These are phyloP conservation scores for Pythium insidiosum DNA, from an alignment of 352 stramenopile species.

Conservation along the genomic window DNA sequence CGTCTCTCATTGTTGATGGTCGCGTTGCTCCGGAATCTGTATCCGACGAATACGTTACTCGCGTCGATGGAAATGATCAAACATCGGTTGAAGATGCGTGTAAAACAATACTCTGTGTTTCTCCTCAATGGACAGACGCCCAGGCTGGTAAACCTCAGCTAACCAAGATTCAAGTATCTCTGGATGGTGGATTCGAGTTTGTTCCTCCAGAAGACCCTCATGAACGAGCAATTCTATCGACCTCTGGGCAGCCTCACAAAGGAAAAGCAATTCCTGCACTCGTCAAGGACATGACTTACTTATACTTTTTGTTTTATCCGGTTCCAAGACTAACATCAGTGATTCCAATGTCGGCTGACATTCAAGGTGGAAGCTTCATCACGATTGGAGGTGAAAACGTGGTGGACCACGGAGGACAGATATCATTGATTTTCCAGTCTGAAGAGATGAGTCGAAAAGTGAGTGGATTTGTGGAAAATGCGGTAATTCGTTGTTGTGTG, in stretches of 20 bases:
- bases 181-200: slow-evolving; percentile 49
- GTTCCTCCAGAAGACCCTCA: slow-evolving; percentile 23
- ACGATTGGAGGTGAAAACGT: slow-evolving; percentile 48
- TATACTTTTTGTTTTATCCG: slow-evolving; percentile 75
- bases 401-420: slow-evolving; percentile 53
- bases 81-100: too few species aligned
- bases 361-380: slow-evolving; percentile 55
- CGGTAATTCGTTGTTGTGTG: slow-evolving; percentile 52
- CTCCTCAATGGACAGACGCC: too few species aligned
- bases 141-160: too few species aligned
- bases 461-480: slow-evolving; percentile 53
- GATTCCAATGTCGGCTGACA: slow-evolving; percentile 54
- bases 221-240: slow-evolving; percentile 4
- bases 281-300: slow-evolving; percentile 48
- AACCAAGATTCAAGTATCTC: slow-evolving; percentile 67
- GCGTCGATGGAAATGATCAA: too few species aligned
- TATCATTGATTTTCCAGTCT: slow-evolving; percentile 55
- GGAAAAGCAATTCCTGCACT: slow-evolving; percentile 15
- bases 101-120: too few species aligned
- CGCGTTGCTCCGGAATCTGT: too few species aligned
- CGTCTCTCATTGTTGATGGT: too few species aligned
- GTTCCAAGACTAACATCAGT: slow-evolving; percentile 37
- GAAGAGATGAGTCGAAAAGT: slow-evolving; percentile 46
- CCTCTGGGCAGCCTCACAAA: slow-evolving; percentile 2
- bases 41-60: too few species aligned